Base-by-base conservation (phyloP, 2,329 filamentous ascomycete species). In the Diaporthe ilicicola region DNA sequence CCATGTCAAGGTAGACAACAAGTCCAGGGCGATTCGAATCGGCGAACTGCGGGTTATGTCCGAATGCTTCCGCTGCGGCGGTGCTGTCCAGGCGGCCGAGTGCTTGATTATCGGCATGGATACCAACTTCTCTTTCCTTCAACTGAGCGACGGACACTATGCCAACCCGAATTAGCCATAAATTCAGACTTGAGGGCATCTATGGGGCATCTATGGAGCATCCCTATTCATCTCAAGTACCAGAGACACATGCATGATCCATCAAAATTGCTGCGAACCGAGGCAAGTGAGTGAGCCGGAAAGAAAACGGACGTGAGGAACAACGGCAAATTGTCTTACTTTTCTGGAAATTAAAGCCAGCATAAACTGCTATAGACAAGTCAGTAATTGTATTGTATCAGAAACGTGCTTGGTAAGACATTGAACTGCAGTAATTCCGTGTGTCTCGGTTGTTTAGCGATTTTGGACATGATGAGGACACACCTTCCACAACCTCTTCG, bases 1-100 rank as follows among this genome's bases (percentile, higher is more conserved):
- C 81, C 27, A 89, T 84, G 27, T 56, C 65, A 7, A 89, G 77
- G 29, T 86, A 82, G 34, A 90, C 81, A 53, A 56, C 70, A 54
- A 73, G 72, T 9, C 59, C 59, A 1, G 37, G 32, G 19, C 15
- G 24, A 4, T 54, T 34, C 22, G 55, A 22, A 19, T 53, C 22
- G 15, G 59, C 22, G 6, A 22, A 29, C 19, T 37, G 1, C 19
- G n/a, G 7, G 15, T 55, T 37, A 37, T 64, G 68, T 13, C 51
- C 68, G 17, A 70, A 42, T 22, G 59, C 32, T 22, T 70, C 68
- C 15, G 62, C 32, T 2, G 68, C 68, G 13, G 48, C 50, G 5
- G 10, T 37, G 9, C 34, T 65, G 12, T 70, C 68, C 10, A 70
- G 39, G 27, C 32, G 48, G 22, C 68, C 48, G 5, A 65, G 53